A percentile compares a stretch with the other conserved stretches of the same genome.
phyloP scores from a whole-genome alignment of 306 rosid species.

The Cicer arietinum region DNA sequence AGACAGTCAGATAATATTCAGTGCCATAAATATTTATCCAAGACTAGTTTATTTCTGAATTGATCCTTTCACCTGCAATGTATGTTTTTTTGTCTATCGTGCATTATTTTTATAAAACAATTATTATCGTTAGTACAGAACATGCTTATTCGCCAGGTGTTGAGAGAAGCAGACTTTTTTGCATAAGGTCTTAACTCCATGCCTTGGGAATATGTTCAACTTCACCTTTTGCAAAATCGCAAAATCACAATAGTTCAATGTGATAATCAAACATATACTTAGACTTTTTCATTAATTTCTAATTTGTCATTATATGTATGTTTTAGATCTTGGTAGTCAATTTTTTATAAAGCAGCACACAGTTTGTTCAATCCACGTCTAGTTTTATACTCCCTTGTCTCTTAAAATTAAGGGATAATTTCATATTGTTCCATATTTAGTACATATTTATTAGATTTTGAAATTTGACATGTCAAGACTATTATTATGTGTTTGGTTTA shows the following conservation, averaged over 20 bases:
- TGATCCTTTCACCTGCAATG: not conserved
- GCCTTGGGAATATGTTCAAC: conserved; percentile 9
- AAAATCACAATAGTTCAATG: too few species aligned
- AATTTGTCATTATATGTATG: not conserved
- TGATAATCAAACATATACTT: too few species aligned
- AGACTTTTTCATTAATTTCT: not conserved
- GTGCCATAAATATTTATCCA: conserved; percentile 28
- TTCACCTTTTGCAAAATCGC: too few species aligned
- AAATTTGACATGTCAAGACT: not conserved
- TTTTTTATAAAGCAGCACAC: not conserved
- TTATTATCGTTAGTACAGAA: not conserved
- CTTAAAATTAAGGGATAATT: not conserved
- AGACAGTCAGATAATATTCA: conserved; percentile 6
- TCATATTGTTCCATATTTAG: not conserved
- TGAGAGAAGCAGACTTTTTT: conserved; percentile 1
- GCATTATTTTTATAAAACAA: not conserved
- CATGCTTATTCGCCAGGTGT: conserved; percentile 23
- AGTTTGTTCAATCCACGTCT: not conserved
- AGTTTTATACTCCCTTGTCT: not conserved
- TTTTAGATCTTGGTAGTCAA: too few species aligned
- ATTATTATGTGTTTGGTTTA: conserved; percentile 5
- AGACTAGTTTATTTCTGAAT: not conserved
- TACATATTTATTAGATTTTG: too few species aligned
- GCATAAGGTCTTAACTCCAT: not conserved
- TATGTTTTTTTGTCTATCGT: not conserved